These are phyloP conservation scores for Musa troglodytarum DNA, from an alignment of 176 grass and related monocot genomes.

Conservation along the genomic window DNA sequence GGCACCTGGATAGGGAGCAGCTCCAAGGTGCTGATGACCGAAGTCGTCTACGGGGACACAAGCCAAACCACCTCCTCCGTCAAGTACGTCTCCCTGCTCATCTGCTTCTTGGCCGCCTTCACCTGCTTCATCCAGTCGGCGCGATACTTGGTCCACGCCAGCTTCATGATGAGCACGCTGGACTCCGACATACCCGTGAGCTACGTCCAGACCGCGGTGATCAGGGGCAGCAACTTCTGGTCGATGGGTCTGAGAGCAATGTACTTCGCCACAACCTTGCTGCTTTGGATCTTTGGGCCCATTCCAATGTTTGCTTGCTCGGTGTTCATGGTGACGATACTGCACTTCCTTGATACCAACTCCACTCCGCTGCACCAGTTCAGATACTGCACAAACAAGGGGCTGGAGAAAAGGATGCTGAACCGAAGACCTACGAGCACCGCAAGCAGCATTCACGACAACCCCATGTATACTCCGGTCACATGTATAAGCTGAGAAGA, in stretches of 20 bases:
- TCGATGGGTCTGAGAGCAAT: slow-evolving; percentile 66
- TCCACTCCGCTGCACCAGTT: slow-evolving; percentile 73
- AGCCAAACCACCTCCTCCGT: slow-evolving; percentile 60
- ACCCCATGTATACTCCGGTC: neutral
- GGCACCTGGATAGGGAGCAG: slow-evolving; percentile 78
- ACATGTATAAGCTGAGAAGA: neutral
- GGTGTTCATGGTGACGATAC: slow-evolving; percentile 54
- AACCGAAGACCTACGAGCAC: neutral
- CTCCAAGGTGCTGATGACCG: slow-evolving; percentile 61
- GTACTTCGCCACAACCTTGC: slow-evolving; percentile 73
- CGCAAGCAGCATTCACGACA: neutral
- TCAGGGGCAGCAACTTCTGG: slow-evolving; percentile 80
- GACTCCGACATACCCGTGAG: slow-evolving; percentile 63
- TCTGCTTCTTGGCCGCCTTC: slow-evolving; percentile 81
- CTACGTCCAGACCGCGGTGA: slow-evolving; percentile 63
- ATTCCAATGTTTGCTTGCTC: slow-evolving; percentile 76
- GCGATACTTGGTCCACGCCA: slow-evolving; percentile 80
- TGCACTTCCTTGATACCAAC: slow-evolving; percentile 71
- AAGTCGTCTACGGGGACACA: slow-evolving; percentile 66
- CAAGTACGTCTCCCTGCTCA: slow-evolving; percentile 77
- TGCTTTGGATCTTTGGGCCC: slow-evolving; percentile 89
- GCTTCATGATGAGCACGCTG: slow-evolving; percentile 79
- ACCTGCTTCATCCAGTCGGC: slow-evolving; percentile 98
- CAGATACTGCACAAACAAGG: slow-evolving; percentile 16
- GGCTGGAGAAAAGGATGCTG: neutral